Base-by-base conservation (phyloP, 768 basidiomycete species). In the Lanmaoa pseudosensibilis region DNA sequence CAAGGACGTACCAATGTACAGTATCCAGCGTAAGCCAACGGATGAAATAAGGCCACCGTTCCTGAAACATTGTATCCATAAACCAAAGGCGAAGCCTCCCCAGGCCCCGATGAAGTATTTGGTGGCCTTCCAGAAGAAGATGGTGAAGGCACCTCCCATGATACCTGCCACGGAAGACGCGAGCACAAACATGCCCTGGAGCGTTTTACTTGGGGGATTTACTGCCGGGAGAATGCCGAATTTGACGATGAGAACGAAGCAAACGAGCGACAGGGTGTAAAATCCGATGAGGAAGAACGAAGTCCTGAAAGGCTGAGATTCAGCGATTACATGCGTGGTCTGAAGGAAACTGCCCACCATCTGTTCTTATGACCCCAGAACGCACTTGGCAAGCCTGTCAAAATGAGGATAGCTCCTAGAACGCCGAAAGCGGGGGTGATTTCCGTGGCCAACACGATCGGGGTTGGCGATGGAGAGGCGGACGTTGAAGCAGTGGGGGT, bases 311-410 rank as follows among this genome's bases (percentile, higher is more conserved):
- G 65, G 53, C 48, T 46, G 45, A 45, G 46, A 56, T 46, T 60
- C 16, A 58, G 55, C 44, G 60, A 54, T 37, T 18, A 21, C 12
- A 46, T 15, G 37, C 21, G 16, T 11, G 21, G 46, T 25, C 21
- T 19, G 21, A 21, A 49, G 50, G 41, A 54, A 50, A 45, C 11
- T 40, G 76, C 81, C 40, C 66, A 90, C 94, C 95, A 96, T 80
- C 94, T 78, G 71, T 97, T 95, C 80, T 96, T 96, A 76, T 94
- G 93, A 21, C 95, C 95, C 75, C 91, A 87, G 63, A 93, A 92
- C 4, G 91, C 90, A 50, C 91, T 90, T 10, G 93, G 92, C 7
- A 95, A 77, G 46, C 95, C 95, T 10, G 91, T 93, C 47, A 97
- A 66, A 62, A 97, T 93, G 68, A 98, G 84, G 58, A 97, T 73